Conservation (phyloP, 1,139 yeast genomes). For the Yamadazyma spencermartinsiae region DNA sequence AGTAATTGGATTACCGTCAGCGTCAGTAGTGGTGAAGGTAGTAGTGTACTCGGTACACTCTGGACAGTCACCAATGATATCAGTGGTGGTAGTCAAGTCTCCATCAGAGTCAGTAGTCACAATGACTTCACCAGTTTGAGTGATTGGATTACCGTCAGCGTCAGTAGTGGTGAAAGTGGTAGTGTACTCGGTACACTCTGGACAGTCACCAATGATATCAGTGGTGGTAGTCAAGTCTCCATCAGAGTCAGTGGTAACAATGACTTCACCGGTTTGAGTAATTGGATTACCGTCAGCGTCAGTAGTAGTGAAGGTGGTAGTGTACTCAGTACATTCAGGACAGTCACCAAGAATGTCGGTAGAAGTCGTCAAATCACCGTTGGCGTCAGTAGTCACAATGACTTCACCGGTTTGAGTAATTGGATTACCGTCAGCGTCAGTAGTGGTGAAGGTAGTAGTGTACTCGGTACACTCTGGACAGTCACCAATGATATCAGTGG, state of each 20-base stretch:
- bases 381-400: constrained; percentile 13
- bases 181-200: constrained; percentile 7
- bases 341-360: constrained; percentile 3
- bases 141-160: constrained; percentile 6
- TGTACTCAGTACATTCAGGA: too few relatives aligned
- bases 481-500: constrained; percentile 8
- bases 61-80: constrained; percentile 6
- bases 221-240: constrained; percentile 10
- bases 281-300: constrained; percentile 1
- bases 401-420: constrained; percentile 7
- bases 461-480: constrained; percentile 16
- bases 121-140: constrained; percentile 12
- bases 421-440: constrained; percentile 11
- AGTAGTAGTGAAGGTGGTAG: too few relatives aligned
- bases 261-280: constrained; percentile 8
- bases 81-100: constrained; percentile 13
- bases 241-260: constrained; percentile 14
- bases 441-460: constrained; percentile 19
- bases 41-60: constrained; percentile 9
- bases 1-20: constrained; percentile 13
- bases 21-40: constrained; percentile 9
- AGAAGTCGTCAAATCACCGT: constrained; percentile 11
- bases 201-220: constrained; percentile 3
- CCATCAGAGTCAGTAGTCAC: constrained; percentile 16
- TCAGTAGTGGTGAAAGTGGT: constrained; percentile 8